Percentiles rank a stretch among this genome's conserved stretches.
phyloP scores from a whole-genome alignment of 2,329 filamentous ascomycete genomes.

The Ophiostoma pallidulum region DNA sequence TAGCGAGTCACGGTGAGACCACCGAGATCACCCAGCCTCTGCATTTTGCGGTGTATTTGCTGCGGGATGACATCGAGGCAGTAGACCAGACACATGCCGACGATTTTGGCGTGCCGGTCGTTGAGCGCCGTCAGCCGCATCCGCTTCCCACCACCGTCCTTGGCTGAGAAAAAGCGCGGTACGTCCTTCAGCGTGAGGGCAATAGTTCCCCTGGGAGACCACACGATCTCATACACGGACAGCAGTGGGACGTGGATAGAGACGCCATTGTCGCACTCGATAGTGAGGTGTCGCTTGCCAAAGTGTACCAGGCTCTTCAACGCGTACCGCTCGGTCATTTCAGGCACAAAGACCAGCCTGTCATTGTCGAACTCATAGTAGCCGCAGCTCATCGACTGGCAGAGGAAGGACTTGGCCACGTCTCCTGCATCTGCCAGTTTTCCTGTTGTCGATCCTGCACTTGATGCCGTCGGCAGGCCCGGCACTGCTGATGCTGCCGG shows the following conservation, averaged over 20 bases:
- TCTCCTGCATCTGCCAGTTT: not conserved
- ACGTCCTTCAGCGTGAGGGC: slow-evolving; percentile 40
- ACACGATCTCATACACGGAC: slow-evolving; percentile 37
- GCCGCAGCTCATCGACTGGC: slow-evolving; percentile 28
- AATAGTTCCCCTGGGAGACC: slow-evolving; percentile 29
- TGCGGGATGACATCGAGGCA: slow-evolving; percentile 23
- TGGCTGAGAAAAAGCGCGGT: slow-evolving; percentile 34
- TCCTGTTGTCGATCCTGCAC: too few species aligned
- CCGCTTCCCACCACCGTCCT: slow-evolving; percentile 2
- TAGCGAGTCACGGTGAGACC: slow-evolving; percentile 20
- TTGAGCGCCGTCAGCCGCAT: slow-evolving; percentile 23
- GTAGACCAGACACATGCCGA: slow-evolving; percentile 38
- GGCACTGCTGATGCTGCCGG: too few species aligned
- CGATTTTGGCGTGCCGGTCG: slow-evolving; percentile 24
- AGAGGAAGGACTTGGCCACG: slow-evolving; percentile 8
- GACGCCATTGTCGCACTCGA: slow-evolving; percentile 25
- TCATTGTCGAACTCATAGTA: slow-evolving; percentile 33
- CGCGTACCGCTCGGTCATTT: slow-evolving; percentile 22
- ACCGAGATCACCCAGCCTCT: slow-evolving; percentile 21
- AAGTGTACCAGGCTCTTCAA: slow-evolving; percentile 30
- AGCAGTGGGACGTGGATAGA: slow-evolving; percentile 41
- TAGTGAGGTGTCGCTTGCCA: slow-evolving; percentile 31
- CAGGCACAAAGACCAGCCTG: slow-evolving; percentile 35
- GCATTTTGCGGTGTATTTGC: slow-evolving; percentile 23
- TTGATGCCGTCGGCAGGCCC: too few species aligned